Evolutionary conservation across 768 basidiomycete species (phyloP).

Genomic region (Roridomyces roridus): DNA sequence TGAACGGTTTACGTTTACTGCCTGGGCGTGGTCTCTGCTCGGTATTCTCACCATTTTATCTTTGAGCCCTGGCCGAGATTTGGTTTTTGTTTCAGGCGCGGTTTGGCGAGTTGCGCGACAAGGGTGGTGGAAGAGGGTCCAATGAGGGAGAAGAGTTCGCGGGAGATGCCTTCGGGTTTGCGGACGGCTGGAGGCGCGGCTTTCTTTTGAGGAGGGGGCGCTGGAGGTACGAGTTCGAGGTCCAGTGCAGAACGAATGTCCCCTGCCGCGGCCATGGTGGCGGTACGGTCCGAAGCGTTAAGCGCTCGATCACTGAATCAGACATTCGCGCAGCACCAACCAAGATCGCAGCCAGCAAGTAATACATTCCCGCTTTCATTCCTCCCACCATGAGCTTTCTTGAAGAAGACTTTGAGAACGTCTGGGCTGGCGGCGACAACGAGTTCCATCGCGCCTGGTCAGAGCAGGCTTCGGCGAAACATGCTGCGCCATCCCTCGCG

Average conservation of each 20-base stretch:
- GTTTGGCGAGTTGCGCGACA: slow-evolving; percentile 78
- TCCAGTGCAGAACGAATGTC: slow-evolving; percentile 88
- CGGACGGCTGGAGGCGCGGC: slow-evolving; percentile 43
- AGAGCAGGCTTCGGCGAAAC: slow-evolving; percentile 54
- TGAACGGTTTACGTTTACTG: slow-evolving; percentile 30
- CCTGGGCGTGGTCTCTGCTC: slow-evolving; percentile 12
- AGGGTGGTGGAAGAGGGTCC: slow-evolving; percentile 92
- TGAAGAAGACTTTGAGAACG: slow-evolving; percentile 52
- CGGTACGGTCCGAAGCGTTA: neutral
- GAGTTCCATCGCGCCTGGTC: slow-evolving; percentile 58
- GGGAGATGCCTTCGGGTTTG: slow-evolving; percentile 90
- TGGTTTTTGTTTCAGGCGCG: slow-evolving; percentile 87
- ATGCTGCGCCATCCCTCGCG: slow-evolving; percentile 48
- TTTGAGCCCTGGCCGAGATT: slow-evolving; percentile 67
- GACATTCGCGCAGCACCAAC: neutral
- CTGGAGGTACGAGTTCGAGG: slow-evolving; percentile 53
- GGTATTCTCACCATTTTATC: slow-evolving; percentile 73
- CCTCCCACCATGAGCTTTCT: neutral
- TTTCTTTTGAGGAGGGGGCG: slow-evolving; percentile 56
- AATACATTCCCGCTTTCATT: neutral
- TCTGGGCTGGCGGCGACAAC: slow-evolving; percentile 40
- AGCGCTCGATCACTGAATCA: neutral
- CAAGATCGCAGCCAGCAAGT: neutral
- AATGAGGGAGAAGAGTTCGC: slow-evolving; percentile 93
- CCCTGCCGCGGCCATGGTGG: slow-evolving; percentile 69